Conservation (phyloP, 768 basidiomycete species). For the Serendipita sp. region DNA sequence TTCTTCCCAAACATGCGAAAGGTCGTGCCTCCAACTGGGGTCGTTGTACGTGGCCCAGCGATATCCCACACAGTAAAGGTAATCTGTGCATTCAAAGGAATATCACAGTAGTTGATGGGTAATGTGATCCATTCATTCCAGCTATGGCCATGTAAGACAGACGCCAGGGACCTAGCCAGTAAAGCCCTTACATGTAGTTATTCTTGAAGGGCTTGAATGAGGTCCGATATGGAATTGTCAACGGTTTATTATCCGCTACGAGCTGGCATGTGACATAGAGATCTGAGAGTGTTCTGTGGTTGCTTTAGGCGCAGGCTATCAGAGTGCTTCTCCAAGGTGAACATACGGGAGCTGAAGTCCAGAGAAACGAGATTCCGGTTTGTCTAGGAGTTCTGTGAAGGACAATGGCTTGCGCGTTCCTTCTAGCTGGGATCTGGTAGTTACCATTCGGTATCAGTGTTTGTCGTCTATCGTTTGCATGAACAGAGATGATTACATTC, state of each 20-base stretch:
- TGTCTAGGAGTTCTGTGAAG: conserved; percentile 66
- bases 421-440: conserved; percentile 62
- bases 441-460: background rate
- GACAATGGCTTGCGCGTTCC: conserved; percentile 56
- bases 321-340: background rate
- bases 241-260: conserved; percentile 79
- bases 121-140: conserved; percentile 96
- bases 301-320: background rate
- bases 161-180: conserved; percentile 2
- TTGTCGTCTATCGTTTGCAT: background rate
- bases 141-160: conserved; percentile 22
- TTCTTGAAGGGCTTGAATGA: conserved; percentile 86
- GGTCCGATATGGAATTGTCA: conserved; percentile 83
- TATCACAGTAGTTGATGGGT: conserved; percentile 83
- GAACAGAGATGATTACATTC: conserved; percentile 37
- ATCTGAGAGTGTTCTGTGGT: conserved; percentile 66
- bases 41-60: conserved; percentile 58
- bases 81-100: conserved; percentile 78
- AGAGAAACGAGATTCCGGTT: conserved; percentile 67
- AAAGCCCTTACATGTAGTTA: conserved; percentile 43
- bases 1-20: conserved; percentile 88
- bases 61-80: conserved; percentile 96
- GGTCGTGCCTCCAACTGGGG: conserved; percentile 82
- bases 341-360: conserved; percentile 63
- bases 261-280: conserved; percentile 89